Evolutionary conservation across 768 basidiomycete species (phyloP).

Genomic region (Kwoniella dejecticola): DNA sequence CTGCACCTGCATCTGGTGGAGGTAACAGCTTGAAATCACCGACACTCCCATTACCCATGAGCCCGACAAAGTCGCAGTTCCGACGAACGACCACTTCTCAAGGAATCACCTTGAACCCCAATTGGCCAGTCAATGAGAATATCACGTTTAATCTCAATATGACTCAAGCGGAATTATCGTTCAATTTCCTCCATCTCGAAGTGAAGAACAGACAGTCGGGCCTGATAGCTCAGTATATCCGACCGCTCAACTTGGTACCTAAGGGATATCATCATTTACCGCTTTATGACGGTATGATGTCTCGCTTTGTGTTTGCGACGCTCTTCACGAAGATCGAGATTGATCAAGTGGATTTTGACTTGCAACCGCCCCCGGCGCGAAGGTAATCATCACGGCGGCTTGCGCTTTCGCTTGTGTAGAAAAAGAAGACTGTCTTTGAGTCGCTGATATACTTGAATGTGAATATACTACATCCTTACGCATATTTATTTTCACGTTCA

Average conservation of each 20-base stretch:
- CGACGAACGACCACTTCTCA: slow-evolving; percentile 66
- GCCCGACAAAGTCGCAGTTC: neutral
- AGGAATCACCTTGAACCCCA: slow-evolving; percentile 91
- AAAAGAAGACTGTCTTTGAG: too few species aligned
- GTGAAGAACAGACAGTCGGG: slow-evolving; percentile 64
- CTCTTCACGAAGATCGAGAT: slow-evolving; percentile 75
- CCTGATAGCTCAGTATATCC: slow-evolving; percentile 67
- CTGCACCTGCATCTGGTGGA: too few species aligned
- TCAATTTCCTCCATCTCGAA: slow-evolving; percentile 79
- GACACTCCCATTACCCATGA: neutral
- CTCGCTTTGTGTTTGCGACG: slow-evolving; percentile 90
- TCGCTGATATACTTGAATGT: too few species aligned
- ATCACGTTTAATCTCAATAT: slow-evolving; percentile 64
- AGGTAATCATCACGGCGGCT: too few species aligned
- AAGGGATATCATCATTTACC: slow-evolving; percentile 84
- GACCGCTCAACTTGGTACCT: slow-evolving; percentile 60
- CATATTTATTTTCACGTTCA: too few species aligned
- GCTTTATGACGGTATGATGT: slow-evolving; percentile 80
- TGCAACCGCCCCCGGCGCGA: too few species aligned
- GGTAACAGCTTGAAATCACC: too few species aligned
- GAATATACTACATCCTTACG: too few species aligned
- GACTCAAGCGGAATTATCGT: slow-evolving; percentile 68
- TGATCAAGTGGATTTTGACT: slow-evolving; percentile 9
- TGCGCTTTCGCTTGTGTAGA: too few species aligned
- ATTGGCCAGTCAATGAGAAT: slow-evolving; percentile 67